A percentile compares a stretch with the other conserved stretches of the same genome.
These are phyloP conservation scores for Fistulifera solaris DNA, from an alignment of 108 stramenopile genomes.

Conservation along the genomic window DNA sequence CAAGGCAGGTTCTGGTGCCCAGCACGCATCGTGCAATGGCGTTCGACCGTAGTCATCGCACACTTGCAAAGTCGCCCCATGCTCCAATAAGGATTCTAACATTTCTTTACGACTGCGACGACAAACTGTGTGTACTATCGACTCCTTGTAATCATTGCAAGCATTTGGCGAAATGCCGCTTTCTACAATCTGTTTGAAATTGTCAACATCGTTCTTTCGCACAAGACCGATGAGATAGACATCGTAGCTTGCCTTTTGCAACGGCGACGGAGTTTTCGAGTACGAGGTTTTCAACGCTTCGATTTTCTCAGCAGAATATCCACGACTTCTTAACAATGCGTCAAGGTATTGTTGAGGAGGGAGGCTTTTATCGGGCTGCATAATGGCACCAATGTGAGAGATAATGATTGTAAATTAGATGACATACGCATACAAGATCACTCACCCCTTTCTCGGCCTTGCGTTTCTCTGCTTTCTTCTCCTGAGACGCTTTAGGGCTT, in stretches of 20 bases:
- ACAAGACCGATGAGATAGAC: conserved; percentile 45
- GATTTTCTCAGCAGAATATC: conserved; percentile 44
- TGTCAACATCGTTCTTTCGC: conserved; percentile 33
- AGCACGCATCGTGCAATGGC: conserved; percentile 78
- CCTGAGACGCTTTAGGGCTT: too few relatives aligned
- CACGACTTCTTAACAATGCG: conserved; percentile 35
- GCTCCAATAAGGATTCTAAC: conserved; percentile 26
- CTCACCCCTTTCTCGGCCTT: not conserved
- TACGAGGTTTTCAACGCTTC: conserved; percentile 33
- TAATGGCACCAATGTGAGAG: not conserved
- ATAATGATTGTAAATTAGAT: not conserved
- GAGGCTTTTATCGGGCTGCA: not conserved
- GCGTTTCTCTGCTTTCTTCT: too few relatives aligned
- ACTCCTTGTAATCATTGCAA: conserved; percentile 68
- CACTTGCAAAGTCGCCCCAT: conserved; percentile 29
- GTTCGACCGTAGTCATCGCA: conserved; percentile 76
- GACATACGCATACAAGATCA: not conserved
- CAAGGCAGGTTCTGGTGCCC: conserved; percentile 49
- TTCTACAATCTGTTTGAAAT: conserved; percentile 26
- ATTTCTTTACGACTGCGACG: conserved; percentile 36
- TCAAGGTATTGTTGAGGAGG: conserved; percentile 46
- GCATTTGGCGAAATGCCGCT: conserved; percentile 54
- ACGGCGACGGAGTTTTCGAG: conserved; percentile 45
- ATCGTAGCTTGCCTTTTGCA: conserved; percentile 56
- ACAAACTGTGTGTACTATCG: conserved; percentile 54